phyloP scores from a whole-genome alignment of 805 yeast genomes.

The Saccharomycopsis lassenensis region DNA sequence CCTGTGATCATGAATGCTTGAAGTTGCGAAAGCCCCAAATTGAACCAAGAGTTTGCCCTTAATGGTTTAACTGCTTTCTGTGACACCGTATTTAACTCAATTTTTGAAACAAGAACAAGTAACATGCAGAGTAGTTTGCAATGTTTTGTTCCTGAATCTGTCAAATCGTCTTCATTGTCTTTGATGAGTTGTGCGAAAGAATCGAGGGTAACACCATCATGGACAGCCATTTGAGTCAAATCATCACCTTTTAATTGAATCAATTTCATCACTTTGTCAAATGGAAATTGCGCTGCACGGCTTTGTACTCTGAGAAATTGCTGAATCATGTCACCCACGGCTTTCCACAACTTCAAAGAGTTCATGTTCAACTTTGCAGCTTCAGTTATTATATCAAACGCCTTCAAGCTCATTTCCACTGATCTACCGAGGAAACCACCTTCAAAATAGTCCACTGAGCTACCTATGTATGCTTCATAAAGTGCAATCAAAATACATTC shows the following conservation, averaged over 20 bases:
- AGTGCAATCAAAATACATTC: constrained; percentile 39
- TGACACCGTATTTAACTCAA: constrained; percentile 26
- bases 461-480: constrained; percentile 44
- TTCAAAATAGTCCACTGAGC: constrained; percentile 39
- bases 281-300: constrained; percentile 39
- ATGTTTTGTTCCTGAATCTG: no score
- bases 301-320: constrained; percentile 47
- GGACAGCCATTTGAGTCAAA: constrained; percentile 18
- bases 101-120: constrained; percentile 36
- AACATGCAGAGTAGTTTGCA: constrained; percentile 20
- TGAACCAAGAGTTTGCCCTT: constrained; percentile 48
- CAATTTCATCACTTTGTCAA: constrained; percentile 25
- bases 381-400: constrained; percentile 32
- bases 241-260: constrained; percentile 12
- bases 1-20: constrained; percentile 29
- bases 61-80: constrained; percentile 34
- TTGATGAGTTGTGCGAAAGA: not conserved
- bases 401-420: constrained; percentile 21
- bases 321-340: constrained; percentile 45
- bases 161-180: no score
- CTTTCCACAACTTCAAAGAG: constrained; percentile 57
- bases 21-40: constrained; percentile 58
- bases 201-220: constrained; percentile 6
- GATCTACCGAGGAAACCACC: constrained; percentile 62
- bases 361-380: constrained; percentile 28